Percentiles rank a stretch among this genome's conserved stretches.
Conservation (phyloP, 164 flowering plant species). For the Protea cynaroides region DNA sequence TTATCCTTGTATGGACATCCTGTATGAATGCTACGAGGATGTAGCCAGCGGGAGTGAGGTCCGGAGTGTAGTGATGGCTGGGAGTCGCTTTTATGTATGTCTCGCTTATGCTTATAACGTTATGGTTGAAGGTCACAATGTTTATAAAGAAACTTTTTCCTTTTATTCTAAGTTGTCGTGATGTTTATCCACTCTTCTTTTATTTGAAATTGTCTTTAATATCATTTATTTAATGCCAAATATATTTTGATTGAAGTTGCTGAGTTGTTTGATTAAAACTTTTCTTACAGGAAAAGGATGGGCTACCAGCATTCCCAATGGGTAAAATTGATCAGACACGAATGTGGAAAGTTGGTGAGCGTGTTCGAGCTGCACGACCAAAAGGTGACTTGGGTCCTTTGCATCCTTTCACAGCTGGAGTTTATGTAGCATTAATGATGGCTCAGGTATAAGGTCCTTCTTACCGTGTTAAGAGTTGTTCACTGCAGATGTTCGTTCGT, state of each 20-base stretch:
- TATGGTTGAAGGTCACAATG: not conserved
- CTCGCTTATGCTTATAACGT: not conserved
- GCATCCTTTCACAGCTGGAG: slow-evolving; percentile 91
- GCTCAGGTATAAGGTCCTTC: slow-evolving; percentile 58
- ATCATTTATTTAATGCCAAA: not conserved
- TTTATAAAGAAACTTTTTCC: not conserved
- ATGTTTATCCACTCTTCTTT: not conserved
- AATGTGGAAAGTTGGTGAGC: slow-evolving; percentile 98
- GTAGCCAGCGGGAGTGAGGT: slow-evolving; percentile 94
- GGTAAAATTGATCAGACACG: slow-evolving; percentile 95
- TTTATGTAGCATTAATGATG: slow-evolving; percentile 92
- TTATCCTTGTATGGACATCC: slow-evolving; percentile 93
- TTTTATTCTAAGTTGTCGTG: not conserved
- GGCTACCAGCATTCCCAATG: slow-evolving; percentile 94
- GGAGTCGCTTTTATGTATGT: slow-evolving; percentile 84
- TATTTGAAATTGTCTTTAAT: not conserved
- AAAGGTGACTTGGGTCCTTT: slow-evolving; percentile 84
- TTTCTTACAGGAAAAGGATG: slow-evolving; percentile 76
- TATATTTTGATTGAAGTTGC: not conserved
- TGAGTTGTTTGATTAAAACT: not conserved
- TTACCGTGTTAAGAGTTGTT: not conserved
- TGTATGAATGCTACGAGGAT: slow-evolving; percentile 95
- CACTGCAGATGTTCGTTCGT: no score
- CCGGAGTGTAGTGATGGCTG: slow-evolving; percentile 91
- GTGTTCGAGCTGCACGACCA: slow-evolving; percentile 60